Base-by-base conservation (phyloP, 768 basidiomycete species). In the Boletus pseudo-olivaceus region DNA sequence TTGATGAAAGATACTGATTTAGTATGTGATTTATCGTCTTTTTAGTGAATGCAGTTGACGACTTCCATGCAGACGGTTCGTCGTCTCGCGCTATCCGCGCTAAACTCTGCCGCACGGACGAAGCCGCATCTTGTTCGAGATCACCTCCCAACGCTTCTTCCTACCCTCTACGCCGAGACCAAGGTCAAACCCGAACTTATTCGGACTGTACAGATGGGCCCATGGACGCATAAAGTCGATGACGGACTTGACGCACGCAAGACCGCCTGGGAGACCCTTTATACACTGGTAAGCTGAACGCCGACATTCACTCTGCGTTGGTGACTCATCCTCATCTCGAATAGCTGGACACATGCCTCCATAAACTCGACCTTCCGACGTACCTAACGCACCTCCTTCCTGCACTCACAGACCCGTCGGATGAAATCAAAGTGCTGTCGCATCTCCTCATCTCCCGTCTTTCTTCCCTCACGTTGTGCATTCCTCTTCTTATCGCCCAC, bases 251-350 rank as follows among this genome's bases (percentile, higher is more conserved):
- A 98, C 59, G 87, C 94, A 20, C 85, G 97, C 54, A 98, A 98
- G 78, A 95, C 92, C 0, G 96, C 97, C 2, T 98, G 91, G 71
- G 97, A 99, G 72, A 93, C 94, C 1, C 91, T 98, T 78, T 95
- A 97, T 68, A 97, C 94, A 19, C 72, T 98, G 61, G 93, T 94
- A 62, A 61, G 87, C 71, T 10, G 6, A 8, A 37, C 4, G n/a
- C 7, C n/a, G 4, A 23, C 17, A 19, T 20, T 52, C 11, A 19
- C 9, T 17, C 10, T 26, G 27, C 0, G 1, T 17, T 20, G 5
- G 38, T 35, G 44, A 45, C 43, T 42, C 37, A 59, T 48, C 1
- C 47, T 40, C 23, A 4, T 26, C 17, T 7, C 40, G 15, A 45
- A 39, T 54, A 94, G 92, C 82, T 97, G 54, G 93, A 96, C 62